These are phyloP conservation scores for Paspalum vaginatum DNA, from an alignment of 176 grass and related monocot genomes.

Conservation along the genomic window DNA sequence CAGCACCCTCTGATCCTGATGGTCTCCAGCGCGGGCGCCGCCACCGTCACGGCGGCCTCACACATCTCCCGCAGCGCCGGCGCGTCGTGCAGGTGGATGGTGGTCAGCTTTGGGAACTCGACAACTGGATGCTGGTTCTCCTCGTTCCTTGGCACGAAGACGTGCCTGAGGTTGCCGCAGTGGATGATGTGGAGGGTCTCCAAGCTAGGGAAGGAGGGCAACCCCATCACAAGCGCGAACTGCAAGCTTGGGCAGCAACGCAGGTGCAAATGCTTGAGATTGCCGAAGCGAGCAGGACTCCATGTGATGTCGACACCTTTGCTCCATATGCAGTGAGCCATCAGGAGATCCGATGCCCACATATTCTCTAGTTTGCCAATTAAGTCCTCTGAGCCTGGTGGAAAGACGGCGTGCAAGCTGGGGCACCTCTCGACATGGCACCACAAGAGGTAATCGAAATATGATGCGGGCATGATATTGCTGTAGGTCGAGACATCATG, in stretches of 20 bases:
- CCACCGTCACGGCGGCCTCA: too few relatives aligned
- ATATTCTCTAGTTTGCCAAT: rapidly evolving
- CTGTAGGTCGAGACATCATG: too few relatives aligned
- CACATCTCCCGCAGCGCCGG: too few relatives aligned
- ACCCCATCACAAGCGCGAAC: neutral
- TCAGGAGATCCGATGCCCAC: constrained; percentile 8
- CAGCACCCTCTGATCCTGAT: too few relatives aligned
- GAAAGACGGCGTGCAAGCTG: neutral
- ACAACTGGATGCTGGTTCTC: rapidly evolving
- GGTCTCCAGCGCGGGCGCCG: too few relatives aligned
- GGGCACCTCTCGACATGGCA: constrained; percentile 1
- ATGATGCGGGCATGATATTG: too few relatives aligned
- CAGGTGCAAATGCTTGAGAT: neutral
- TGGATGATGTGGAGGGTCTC: too few relatives aligned
- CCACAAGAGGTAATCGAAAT: too few relatives aligned
- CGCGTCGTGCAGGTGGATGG: too few relatives aligned
- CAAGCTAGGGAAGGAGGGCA: too few relatives aligned
- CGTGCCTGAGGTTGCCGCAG: too few relatives aligned
- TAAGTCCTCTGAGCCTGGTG: rapidly evolving
- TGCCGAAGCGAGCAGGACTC: neutral
- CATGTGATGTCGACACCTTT: too few relatives aligned
- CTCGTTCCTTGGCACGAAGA: neutral
- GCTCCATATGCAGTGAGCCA: neutral
- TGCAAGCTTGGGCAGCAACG: neutral
- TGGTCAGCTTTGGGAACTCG: neutral